Evolutionary conservation across 2,329 filamentous ascomycete genomes (phyloP).

Genomic region (Seiridium cupressi): DNA sequence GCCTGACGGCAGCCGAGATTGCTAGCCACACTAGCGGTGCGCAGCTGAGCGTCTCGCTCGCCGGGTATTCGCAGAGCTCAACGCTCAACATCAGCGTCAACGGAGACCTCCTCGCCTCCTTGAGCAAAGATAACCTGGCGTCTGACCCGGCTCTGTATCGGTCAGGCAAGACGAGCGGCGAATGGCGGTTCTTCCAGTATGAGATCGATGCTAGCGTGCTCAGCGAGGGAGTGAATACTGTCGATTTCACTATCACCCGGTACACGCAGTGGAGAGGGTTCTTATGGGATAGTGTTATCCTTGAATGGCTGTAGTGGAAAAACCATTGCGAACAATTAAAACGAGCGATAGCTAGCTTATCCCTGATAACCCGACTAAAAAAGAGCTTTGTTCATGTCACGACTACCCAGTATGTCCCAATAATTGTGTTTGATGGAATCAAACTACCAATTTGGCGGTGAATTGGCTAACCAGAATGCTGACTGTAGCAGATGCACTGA

Average conservation of each 20-base stretch:
- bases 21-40: conserved; percentile 18
- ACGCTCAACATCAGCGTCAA: conserved; percentile 38
- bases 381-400: too few species aligned
- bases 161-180: conserved; percentile 42
- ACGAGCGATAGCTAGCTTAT: too few species aligned
- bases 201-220: conserved; percentile 16
- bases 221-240: conserved; percentile 18
- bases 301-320: conserved; percentile 21
- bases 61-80: conserved; percentile 41
- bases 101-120: conserved; percentile 33
- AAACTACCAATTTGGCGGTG: too few species aligned
- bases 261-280: conserved; percentile 25
- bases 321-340: too few species aligned
- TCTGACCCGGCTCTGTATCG: conserved; percentile 46
- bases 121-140: conserved; percentile 31
- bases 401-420: too few species aligned
- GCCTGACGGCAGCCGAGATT: conserved; percentile 3
- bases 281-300: conserved; percentile 24
- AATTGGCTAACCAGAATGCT: too few species aligned
- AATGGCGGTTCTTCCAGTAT: conserved; percentile 45
- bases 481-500: too few species aligned
- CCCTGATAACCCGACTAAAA: too few species aligned
- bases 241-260: conserved; percentile 18
- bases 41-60: conserved; percentile 39
- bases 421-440: too few species aligned